Conservation (phyloP, 2,329 filamentous ascomycete genomes). For the Arthroderma uncinatum region DNA sequence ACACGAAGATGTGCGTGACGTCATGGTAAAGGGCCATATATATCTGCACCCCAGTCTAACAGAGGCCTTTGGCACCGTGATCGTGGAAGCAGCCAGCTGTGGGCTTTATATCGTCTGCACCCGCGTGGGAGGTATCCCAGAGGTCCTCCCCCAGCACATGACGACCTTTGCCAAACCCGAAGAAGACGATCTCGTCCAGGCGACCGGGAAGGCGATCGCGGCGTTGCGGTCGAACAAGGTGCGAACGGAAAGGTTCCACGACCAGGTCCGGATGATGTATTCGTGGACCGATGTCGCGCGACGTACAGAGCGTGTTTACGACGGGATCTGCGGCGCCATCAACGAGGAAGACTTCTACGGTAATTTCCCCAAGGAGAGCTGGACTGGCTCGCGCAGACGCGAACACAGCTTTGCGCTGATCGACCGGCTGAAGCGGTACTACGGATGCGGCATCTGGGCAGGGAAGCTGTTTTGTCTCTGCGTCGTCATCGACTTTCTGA, state of each 20-base stretch:
- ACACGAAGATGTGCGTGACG: constrained; percentile 91
- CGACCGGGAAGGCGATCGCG: constrained; percentile 79
- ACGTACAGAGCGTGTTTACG: constrained; percentile 88
- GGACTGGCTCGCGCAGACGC: constrained; percentile 59
- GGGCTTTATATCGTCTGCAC: constrained; percentile 95
- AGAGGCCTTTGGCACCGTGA: constrained; percentile 94
- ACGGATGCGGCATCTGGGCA: constrained; percentile 96
- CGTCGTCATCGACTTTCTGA: constrained; percentile 82
- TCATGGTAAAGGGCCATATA: constrained; percentile 94
- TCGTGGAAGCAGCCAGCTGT: constrained; percentile 92
- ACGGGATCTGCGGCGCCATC: constrained; percentile 79
- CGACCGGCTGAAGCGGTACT: constrained; percentile 89
- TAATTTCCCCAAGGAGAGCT: constrained; percentile 56
- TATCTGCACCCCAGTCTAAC: constrained; percentile 92
- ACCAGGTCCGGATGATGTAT: constrained; percentile 97
- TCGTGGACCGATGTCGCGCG: constrained; percentile 93
- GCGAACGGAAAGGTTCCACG: constrained; percentile 86
- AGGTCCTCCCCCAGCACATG: constrained; percentile 93
- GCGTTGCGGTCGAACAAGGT: constrained; percentile 76
- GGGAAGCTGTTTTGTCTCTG: constrained; percentile 95
- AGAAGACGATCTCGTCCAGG: constrained; percentile 84
- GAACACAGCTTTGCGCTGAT: constrained; percentile 86
- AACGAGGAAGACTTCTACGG: constrained; percentile 82
- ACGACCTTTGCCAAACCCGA: constrained; percentile 94
- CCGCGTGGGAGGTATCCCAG: constrained; percentile 89